These are phyloP conservation scores for Alnus rubra DNA, from an alignment of 306 rosid species.

Conservation along the genomic window DNA sequence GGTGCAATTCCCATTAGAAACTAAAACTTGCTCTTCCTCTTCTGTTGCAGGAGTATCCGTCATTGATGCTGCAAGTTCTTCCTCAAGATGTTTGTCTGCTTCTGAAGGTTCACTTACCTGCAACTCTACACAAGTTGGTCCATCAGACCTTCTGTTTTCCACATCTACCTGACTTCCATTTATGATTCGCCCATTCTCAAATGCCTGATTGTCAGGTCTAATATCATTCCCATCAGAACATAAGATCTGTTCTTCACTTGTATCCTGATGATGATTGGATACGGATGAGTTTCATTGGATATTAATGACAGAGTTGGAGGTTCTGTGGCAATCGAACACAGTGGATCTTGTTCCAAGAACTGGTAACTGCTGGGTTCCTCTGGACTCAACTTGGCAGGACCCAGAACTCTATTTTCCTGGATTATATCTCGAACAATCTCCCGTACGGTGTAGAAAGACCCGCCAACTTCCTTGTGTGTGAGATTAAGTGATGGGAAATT, in stretches of 20 bases:
- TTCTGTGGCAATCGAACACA: constrained; percentile 63
- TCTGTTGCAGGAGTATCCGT: constrained; percentile 1
- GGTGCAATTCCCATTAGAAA: constrained; percentile 19
- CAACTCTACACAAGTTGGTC: constrained; percentile 11
- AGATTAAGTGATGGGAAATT: constrained; percentile 87
- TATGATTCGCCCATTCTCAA: constrained; percentile 28
- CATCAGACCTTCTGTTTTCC: constrained; percentile 23
- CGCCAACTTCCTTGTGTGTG: constrained; percentile 98
- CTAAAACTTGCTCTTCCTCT: constrained; percentile 22
- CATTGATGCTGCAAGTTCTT: constrained; percentile 7
- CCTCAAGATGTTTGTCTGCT: constrained; percentile 23
- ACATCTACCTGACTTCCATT: constrained; percentile 41
- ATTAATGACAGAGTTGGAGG: constrained; percentile 42
- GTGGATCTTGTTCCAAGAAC: constrained; percentile 57
- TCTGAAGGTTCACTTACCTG: constrained; percentile 23
- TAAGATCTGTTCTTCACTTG: constrained; percentile 32
- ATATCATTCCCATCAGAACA: constrained; percentile 38
- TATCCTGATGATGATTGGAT: constrained; percentile 29
- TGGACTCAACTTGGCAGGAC: constrained; percentile 71
- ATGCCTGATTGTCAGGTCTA: constrained; percentile 19
- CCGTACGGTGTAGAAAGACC: constrained; percentile 95
- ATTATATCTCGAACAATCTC: constrained; percentile 95
- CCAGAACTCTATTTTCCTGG: constrained; percentile 91
- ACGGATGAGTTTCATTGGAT: constrained; percentile 42
- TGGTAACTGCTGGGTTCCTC: constrained; percentile 43